A percentile compares a stretch with the other conserved stretches of the same genome.
phyloP scores from a whole-genome alignment of 202 grass and related monocot genomes.

The Digitaria exilis region DNA sequence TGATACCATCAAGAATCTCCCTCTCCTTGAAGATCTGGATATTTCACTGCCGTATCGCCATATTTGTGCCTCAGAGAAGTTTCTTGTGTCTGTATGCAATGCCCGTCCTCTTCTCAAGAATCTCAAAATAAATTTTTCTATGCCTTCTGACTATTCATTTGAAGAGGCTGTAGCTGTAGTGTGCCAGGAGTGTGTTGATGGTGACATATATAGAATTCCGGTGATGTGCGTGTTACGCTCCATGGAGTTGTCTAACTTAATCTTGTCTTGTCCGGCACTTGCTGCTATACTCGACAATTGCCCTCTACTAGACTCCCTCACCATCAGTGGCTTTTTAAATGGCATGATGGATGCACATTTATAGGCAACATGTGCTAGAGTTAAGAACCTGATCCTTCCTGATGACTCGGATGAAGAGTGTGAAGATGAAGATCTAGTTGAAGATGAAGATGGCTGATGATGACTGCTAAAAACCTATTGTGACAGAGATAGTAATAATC shows the following conservation, averaged over 20 bases:
- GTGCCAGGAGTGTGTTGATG: background rate
- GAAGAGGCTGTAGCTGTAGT: no score
- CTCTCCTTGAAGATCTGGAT: conserved; percentile 18
- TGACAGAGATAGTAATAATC: no score
- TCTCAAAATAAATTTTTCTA: background rate
- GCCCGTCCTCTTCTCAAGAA: background rate
- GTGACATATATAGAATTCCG: background rate
- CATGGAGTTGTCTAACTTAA: background rate
- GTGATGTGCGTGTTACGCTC: background rate
- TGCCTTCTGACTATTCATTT: background rate
- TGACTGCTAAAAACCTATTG: no score
- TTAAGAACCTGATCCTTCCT: no score
- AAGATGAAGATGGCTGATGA: no score
- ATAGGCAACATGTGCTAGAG: no score
- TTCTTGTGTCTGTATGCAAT: background rate
- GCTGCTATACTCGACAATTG: background rate
- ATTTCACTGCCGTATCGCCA: background rate
- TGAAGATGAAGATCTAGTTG: no score
- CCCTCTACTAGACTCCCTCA: background rate
- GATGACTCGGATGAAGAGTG: no score
- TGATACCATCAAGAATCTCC: background rate
- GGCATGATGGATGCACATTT: background rate
- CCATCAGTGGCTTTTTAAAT: background rate
- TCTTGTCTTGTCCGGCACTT: background rate
- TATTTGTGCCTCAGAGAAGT: no score